Conservation (phyloP, 148 eudicot species). For the Pharnaceum exiguum region DNA sequence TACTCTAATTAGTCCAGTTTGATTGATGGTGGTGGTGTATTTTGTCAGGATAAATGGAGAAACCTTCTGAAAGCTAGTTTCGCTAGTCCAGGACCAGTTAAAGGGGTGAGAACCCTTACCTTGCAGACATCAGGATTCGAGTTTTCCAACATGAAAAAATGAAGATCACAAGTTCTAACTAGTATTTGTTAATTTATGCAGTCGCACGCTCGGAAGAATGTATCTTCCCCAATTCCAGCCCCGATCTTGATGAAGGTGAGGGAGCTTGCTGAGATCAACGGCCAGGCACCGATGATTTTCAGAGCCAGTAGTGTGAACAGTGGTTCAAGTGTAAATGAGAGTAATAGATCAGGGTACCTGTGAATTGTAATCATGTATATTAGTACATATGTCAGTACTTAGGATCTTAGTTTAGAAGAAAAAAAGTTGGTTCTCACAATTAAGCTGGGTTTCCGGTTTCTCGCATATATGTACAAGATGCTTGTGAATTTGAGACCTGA, state of each 20-base stretch:
- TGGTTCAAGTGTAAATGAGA: constrained; percentile 41
- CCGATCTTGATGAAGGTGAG: constrained; percentile 67
- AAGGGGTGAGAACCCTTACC: constrained; percentile 55
- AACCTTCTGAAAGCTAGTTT: constrained; percentile 91
- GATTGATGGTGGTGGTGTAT: constrained; percentile 1
- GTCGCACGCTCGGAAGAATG: constrained; percentile 47
- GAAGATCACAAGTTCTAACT: background rate
- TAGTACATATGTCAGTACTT: background rate
- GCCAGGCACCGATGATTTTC: constrained; percentile 46
- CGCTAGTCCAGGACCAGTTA: constrained; percentile 47
- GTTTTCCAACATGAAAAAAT: background rate
- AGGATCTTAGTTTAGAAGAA: constrained; percentile 12
- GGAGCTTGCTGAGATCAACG: constrained; percentile 85
- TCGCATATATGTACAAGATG: too few species aligned
- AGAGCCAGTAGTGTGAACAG: constrained; percentile 32
- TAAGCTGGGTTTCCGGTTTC: too few species aligned
- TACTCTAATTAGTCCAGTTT: background rate
- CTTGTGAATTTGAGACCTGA: too few species aligned
- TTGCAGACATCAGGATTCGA: background rate
- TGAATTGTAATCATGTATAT: constrained; percentile 18
- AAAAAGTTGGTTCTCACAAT: constrained; percentile 11
- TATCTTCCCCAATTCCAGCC: constrained; percentile 64
- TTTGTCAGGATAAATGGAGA: constrained; percentile 96
- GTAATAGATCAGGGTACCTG: constrained; percentile 30
- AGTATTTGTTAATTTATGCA: constrained; percentile 21